Evolutionary conservation across 176 grass and related monocot genomes (phyloP), one percentile per base, ranked within the genome.

Genomic region (Metroxylon sagu): DNA sequence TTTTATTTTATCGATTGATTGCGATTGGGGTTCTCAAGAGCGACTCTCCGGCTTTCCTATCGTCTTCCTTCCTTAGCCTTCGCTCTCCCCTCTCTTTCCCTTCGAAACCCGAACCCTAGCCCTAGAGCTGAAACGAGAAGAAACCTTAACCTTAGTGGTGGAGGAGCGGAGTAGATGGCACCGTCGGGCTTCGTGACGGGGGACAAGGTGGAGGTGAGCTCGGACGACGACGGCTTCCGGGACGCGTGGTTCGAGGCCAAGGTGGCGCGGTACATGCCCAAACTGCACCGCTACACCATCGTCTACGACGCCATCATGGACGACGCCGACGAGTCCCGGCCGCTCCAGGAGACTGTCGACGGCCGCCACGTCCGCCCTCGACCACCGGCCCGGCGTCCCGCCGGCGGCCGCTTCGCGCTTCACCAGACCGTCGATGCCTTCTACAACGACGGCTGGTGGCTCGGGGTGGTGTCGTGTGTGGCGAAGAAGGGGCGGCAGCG

Each of bases 381-480:
- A 7, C 82, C 85, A 1, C 89, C 89, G 4, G 53, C 35, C 31
- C 26, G 23, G 1, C 25, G 25, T 5, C 15, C 52, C 7, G 29
- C 21, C 5, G 17, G 27, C 26, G 18, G 18, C 16, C 29, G 14
- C 0, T 63, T 57, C 49, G 28, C 25, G 5, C 72, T 70, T 57
- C 73, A 95, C 79, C 71, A 78, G 48, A 26, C 19, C 66, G 82
- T 95, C 17, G 85, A 95, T 70, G 85, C 78, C 31, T 67, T 83
- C 59, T 7, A 54, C 63, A 60, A 74, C 5, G 79, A 73, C 16
- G 79, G 69, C 4, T 91, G 88, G 83, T 86, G 88, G 79, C n/a
- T 71, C 19, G 83, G 88, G 1, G 73, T 91, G 5, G 70, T 72
- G 27, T 54, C 28, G 56, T 64, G n/a, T 49, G 50, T 12, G 49